Evolutionary conservation across 1,139 yeast genomes (phyloP).

Genomic region (Lodderomyces elongisporus): DNA sequence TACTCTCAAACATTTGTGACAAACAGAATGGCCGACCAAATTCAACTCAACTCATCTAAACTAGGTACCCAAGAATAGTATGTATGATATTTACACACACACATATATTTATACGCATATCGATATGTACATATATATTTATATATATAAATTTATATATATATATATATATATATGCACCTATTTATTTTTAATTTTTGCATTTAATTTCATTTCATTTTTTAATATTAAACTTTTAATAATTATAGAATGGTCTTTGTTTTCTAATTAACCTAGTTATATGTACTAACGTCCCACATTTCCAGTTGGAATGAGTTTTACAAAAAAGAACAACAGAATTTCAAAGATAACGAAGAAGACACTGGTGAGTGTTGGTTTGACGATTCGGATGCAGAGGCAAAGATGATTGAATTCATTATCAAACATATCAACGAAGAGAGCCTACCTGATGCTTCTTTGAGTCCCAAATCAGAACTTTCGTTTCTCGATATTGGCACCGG

Average conservation of each 20-base stretch:
- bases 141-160: too few species aligned
- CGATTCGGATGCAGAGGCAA: slow-evolving; percentile 84
- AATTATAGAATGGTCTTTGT: too few species aligned
- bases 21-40: slow-evolving; percentile 44
- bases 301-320: slow-evolving; percentile 84
- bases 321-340: slow-evolving; percentile 64
- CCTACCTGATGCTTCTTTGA: slow-evolving; percentile 12
- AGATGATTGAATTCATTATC: slow-evolving; percentile 63
- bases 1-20: too few species aligned
- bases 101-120: too few species aligned
- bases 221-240: too few species aligned
- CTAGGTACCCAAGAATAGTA: slow-evolving; percentile 76
- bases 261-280: too few species aligned
- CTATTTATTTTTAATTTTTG: too few species aligned
- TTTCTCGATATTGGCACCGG: slow-evolving; percentile 92
- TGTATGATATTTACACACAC: too few species aligned
- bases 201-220: too few species aligned
- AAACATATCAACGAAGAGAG: slow-evolving; percentile 24
- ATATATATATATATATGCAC: too few species aligned
- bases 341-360: slow-evolving; percentile 66
- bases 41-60: slow-evolving; percentile 61
- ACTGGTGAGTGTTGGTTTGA: slow-evolving; percentile 97
- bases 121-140: too few species aligned
- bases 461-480: slow-evolving; percentile 27
- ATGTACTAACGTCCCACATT: too few species aligned